Evolutionary conservation across 2,329 filamentous ascomycete species (phyloP), one percentile per base, ranked within the genome.

Genomic region (Ceratocystiopsis brevicomis): DNA sequence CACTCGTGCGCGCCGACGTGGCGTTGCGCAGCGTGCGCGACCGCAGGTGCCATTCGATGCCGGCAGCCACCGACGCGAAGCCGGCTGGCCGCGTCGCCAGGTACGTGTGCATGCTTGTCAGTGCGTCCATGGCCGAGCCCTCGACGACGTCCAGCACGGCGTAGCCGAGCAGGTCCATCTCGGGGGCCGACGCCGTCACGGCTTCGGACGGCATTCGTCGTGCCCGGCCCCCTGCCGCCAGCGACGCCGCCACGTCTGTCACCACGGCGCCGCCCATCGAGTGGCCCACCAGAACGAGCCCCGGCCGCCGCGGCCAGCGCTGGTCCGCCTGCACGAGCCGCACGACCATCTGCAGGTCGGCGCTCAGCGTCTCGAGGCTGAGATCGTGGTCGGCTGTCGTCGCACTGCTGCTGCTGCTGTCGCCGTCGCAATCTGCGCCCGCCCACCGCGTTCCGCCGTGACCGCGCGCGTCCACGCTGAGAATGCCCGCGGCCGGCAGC

Each of bases 81-180:
- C 77, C 74, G 10, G 67, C 65, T 0, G 90, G 90, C 18, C 90
- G 72, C 5, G 79, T 86, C 1, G 81, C 78, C 17, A 98, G 70
- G 58, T 95, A 95, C 3, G 78, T 81, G 51, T 90, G 81, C 90
- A 98, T 98, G 59, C 81, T 87, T 58, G 86, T 78, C 43, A 98
- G 68, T 3, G 90, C 88, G 57, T 96, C 90, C 60, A 98, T 88
- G 33, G 90, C 90, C 0, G 84, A 93, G 12, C 90, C 83, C 61
- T 98, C 90, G 25, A 98, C 90, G 5, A 98, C 85, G 60, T 98
- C 90, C 15, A 98, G 67, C 9, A 96, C 87, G 4, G 78, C 83
- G 60, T 88, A 94, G 17, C 84, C 90, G 15, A 53, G 65, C 1
- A 96, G 58, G 2, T 43, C 33, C 9, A 43, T 37, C 4, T 36